These are phyloP conservation scores for Cercospora sp. DNA, from an alignment of 2,329 filamentous ascomycete species.

Conservation along the genomic window DNA sequence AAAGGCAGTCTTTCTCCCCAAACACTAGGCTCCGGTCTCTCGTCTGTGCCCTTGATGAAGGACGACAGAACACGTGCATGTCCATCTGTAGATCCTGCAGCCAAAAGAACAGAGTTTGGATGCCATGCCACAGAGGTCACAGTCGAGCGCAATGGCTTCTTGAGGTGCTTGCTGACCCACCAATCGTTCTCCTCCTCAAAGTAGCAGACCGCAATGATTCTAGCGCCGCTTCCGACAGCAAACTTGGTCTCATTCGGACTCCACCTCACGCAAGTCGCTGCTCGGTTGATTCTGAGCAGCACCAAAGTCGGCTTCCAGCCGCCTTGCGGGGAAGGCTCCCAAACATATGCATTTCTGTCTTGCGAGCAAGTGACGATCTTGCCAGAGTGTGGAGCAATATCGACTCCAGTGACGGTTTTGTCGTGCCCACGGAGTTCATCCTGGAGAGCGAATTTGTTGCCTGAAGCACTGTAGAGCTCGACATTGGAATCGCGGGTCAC, in stretches of 20 bases:
- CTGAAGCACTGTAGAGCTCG: conserved; percentile 77
- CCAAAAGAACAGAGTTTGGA: conserved; percentile 92
- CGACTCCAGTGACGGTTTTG: conserved; percentile 93
- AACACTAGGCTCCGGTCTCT: conserved; percentile 76
- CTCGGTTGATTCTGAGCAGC: conserved; percentile 92
- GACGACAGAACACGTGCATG: conserved; percentile 92
- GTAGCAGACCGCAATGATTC: conserved; percentile 95
- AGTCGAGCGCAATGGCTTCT: conserved; percentile 97
- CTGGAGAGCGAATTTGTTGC: conserved; percentile 72
- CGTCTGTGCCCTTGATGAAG: conserved; percentile 94
- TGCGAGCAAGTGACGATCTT: conserved; percentile 98
- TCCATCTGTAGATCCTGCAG: conserved; percentile 94
- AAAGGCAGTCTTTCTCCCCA: conserved; percentile 97
- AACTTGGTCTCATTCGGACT: conserved; percentile 96
- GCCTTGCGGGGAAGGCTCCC: conserved; percentile 84
- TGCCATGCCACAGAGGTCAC: conserved; percentile 96
- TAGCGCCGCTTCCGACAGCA: conserved; percentile 91
- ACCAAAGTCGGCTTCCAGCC: conserved; percentile 98
- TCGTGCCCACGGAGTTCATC: conserved; percentile 96
- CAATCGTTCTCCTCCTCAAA: conserved; percentile 99
- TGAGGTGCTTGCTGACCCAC: conserved; percentile 99
- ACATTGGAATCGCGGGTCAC: conserved; percentile 88
- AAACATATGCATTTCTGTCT: conserved; percentile 96
- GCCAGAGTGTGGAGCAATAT: conserved; percentile 86
- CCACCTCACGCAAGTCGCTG: conserved; percentile 96